Evolutionary conservation across 2,329 filamentous ascomycete species (phyloP).

Genomic region (Coniochaeta ligniaria): DNA sequence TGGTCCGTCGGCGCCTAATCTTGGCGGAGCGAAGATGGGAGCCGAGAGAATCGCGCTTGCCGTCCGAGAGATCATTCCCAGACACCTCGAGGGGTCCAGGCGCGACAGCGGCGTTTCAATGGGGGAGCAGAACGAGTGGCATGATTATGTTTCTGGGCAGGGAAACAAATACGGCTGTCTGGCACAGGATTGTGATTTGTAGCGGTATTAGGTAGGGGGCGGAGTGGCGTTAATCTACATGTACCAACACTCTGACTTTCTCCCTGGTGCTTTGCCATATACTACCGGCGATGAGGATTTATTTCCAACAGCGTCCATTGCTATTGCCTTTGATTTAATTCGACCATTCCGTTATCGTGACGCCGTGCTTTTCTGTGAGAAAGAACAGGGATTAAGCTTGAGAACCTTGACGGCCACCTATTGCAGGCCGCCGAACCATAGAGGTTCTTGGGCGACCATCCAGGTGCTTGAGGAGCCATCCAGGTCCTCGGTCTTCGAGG

Average conservation of each 20-base stretch:
- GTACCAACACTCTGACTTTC: too few relatives aligned
- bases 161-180: background rate
- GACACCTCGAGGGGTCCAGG: background rate
- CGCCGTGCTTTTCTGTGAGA: too few relatives aligned
- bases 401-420: background rate
- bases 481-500: background rate
- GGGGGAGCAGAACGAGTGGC: background rate
- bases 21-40: slow-evolving; percentile 65
- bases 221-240: too few relatives aligned
- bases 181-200: background rate
- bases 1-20: slow-evolving; percentile 65
- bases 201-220: too few relatives aligned
- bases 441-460: too few relatives aligned
- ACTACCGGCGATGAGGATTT: too few relatives aligned
- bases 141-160: background rate
- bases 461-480: too few relatives aligned
- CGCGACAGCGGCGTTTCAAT: background rate
- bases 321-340: too few relatives aligned
- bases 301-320: too few relatives aligned
- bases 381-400: background rate
- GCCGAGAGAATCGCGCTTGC: slow-evolving; percentile 69
- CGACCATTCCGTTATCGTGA: background rate
- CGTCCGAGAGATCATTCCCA: slow-evolving; percentile 43
- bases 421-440: background rate
- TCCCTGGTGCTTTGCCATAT: too few relatives aligned